Conservation (phyloP, 1,284 basidiomycete species). For the Ceratobasidium sp. region DNA sequence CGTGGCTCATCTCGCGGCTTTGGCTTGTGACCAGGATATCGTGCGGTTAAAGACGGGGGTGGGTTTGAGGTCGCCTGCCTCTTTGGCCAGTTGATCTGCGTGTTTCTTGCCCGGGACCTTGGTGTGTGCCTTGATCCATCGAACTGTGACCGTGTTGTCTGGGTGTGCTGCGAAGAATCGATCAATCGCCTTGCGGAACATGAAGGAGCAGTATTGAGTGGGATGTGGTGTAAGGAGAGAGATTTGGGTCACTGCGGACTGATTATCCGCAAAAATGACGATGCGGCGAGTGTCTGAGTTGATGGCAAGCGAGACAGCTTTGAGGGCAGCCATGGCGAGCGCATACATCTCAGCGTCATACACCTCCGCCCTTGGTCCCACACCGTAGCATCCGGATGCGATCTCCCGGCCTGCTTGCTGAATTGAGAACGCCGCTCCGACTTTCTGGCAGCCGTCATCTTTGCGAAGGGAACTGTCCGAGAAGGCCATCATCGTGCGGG, state of each 20-base stretch:
- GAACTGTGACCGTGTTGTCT: neutral
- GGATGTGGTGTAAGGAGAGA: neutral
- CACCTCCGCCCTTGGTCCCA: neutral
- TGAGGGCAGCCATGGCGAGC: neutral
- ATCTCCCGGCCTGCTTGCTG: neutral
- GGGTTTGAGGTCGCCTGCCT: neutral
- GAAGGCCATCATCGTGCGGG: too few relatives aligned
- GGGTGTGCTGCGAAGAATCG: neutral
- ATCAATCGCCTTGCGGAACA: neutral
- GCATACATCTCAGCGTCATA: constrained; percentile 13
- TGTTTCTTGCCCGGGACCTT: neutral
- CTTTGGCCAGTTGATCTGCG: neutral
- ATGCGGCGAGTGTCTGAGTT: neutral
- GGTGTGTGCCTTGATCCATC: neutral
- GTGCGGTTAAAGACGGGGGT: constrained; percentile 4
- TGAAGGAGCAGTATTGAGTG: neutral
- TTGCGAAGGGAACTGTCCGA: too few relatives aligned
- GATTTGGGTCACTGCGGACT: neutral
- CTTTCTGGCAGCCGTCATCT: neutral
- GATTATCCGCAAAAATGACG: neutral
- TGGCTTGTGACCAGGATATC: neutral
- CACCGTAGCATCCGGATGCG: neutral
- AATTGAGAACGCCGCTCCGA: neutral
- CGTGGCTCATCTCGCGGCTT: neutral
- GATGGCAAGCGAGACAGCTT: neutral